Evolutionary conservation across 78 protist species (phyloP).

Genomic region (Protostelium mycophagum): DNA sequence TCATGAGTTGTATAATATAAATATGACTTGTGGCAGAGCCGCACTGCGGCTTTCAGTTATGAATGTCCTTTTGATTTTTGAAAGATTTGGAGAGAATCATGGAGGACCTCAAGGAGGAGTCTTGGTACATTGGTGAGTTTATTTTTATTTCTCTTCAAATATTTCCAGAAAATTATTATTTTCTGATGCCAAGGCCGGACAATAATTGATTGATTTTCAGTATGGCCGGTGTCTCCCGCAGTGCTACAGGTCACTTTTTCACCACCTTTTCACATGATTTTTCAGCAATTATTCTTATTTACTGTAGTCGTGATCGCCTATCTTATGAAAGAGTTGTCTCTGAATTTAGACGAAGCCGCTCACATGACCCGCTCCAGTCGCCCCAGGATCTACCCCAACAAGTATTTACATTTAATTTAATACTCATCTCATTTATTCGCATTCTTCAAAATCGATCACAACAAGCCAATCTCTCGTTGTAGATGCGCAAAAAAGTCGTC

Average conservation of each 20-base stretch:
- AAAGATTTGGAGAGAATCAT: background rate
- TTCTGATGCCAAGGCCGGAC: no score
- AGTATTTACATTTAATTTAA: background rate
- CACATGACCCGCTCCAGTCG: background rate
- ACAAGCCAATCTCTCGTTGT: no score
- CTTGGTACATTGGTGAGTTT: background rate
- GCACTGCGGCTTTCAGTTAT: no score
- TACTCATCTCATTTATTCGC: no score
- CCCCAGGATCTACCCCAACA: background rate
- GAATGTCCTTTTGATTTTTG: no score
- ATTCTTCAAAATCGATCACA: no score
- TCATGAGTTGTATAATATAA: no score
- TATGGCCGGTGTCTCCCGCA: background rate
- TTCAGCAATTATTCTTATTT: background rate
- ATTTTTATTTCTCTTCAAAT: background rate
- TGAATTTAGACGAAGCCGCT: background rate
- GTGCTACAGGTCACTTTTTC: background rate
- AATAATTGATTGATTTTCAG: background rate
- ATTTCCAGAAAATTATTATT: no score
- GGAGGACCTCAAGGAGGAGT: background rate
- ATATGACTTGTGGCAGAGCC: no score
- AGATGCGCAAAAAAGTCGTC: no score
- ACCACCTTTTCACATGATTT: background rate
- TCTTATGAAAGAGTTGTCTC: background rate
- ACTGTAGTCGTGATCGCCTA: background rate